These are phyloP conservation scores for Boeremia exigua DNA, from an alignment of 2,329 filamentous ascomycete genomes.

Conservation along the genomic window DNA sequence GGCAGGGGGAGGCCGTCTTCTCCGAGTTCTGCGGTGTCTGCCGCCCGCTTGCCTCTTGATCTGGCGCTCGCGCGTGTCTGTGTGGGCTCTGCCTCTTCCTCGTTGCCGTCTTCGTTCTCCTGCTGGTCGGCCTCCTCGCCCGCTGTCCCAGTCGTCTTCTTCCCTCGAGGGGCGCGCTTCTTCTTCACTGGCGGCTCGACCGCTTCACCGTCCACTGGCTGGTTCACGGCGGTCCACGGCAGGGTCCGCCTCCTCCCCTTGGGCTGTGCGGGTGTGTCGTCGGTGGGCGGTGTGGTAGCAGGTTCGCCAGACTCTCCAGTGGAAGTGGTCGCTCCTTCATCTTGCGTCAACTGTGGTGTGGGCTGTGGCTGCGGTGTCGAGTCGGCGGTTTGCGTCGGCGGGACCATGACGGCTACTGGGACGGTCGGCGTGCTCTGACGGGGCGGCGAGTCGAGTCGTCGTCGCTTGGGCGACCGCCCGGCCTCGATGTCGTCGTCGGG, in stretches of 20 bases:
- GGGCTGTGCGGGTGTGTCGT: conserved; percentile 11
- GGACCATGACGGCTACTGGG: conserved; percentile 10
- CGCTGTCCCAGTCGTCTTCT: conserved; percentile 1
- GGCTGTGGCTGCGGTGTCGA: not conserved
- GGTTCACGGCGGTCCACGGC: conserved; percentile 43
- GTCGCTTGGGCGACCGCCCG: conserved; percentile 31
- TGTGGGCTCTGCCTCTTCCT: conserved; percentile 20
- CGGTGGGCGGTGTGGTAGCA: not conserved
- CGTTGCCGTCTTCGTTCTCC: conserved; percentile 13
- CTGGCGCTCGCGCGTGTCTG: conserved; percentile 22
- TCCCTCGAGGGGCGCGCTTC: conserved; percentile 20
- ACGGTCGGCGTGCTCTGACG: conserved; percentile 1
- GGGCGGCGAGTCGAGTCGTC: conserved; percentile 22
- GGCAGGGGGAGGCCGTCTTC: conserved; percentile 23
- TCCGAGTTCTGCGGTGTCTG: conserved; percentile 10
- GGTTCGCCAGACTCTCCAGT: not conserved
- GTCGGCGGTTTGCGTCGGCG: not conserved
- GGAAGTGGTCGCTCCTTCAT: not conserved
- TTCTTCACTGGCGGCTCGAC: conserved; percentile 18
- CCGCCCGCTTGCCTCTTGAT: conserved; percentile 27
- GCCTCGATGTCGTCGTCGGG: conserved; percentile 16
- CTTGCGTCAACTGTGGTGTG: not conserved
- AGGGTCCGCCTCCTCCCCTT: conserved; percentile 15
- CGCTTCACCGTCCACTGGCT: conserved; percentile 16
- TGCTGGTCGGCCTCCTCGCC: conserved; percentile 11